These are phyloP conservation scores for Tulasnella sp. DNA, from an alignment of 768 basidiomycete genomes.

Conservation along the genomic window DNA sequence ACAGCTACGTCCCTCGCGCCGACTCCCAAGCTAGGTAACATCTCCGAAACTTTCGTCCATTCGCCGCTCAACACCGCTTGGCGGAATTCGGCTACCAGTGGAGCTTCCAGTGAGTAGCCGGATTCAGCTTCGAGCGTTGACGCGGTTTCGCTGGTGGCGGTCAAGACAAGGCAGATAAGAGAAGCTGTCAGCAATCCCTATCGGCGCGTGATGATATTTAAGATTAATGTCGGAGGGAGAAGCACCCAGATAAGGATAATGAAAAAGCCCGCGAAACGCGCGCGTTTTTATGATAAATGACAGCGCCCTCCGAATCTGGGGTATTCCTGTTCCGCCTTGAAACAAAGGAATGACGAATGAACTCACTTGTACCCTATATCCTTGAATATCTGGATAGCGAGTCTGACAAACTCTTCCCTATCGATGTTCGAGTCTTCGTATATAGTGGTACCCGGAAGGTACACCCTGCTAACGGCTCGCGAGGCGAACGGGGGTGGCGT, in stretches of 20 bases:
- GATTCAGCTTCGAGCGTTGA: conserved; percentile 88
- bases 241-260: conserved; percentile 41
- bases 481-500: conserved; percentile 6
- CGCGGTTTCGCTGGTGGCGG: conserved; percentile 68
- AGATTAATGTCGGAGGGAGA: background rate
- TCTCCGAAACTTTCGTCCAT: conserved; percentile 74
- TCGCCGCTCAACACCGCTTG: conserved; percentile 71
- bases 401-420: conserved; percentile 84
- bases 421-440: conserved; percentile 72
- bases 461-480: conserved; percentile 53
- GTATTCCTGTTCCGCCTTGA: background rate
- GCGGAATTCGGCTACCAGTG: conserved; percentile 74
- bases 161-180: conserved; percentile 8
- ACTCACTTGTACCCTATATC: conserved; percentile 71
- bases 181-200: conserved; percentile 29
- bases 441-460: conserved; percentile 65
- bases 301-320: background rate
- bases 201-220: conserved; percentile 13
- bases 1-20: conserved; percentile 67
- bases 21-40: conserved; percentile 66
- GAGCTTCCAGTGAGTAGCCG: conserved; percentile 78
- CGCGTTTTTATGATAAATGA: no score
- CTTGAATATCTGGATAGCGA: conserved; percentile 82
- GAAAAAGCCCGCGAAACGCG: conserved; percentile 43
- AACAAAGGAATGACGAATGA: background rate